Evolutionary conservation across 2,329 filamentous ascomycete genomes (phyloP).

Genomic region (Aspergillus sp.): DNA sequence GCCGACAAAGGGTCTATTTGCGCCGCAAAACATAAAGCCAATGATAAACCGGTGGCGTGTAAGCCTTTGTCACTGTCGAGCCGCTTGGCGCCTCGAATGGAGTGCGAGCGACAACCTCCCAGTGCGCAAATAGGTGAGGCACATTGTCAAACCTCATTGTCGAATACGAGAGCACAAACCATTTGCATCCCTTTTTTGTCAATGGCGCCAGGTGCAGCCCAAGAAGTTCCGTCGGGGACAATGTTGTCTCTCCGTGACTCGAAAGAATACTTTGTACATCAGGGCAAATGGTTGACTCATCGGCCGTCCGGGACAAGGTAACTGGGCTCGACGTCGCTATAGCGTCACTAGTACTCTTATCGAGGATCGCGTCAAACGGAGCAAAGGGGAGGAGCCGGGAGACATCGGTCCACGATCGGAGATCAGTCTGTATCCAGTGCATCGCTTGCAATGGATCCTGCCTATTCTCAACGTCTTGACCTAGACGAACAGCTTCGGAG

Average conservation of each 20-base stretch:
- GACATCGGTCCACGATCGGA: constrained; percentile 33
- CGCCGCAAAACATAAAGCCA: constrained; percentile 36
- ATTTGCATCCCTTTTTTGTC: constrained; percentile 27
- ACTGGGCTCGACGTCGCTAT: constrained; percentile 29
- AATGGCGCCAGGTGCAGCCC: constrained; percentile 32
- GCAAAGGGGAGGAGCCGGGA: constrained; percentile 22
- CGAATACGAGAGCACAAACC: constrained; percentile 37
- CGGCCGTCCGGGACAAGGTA: constrained; percentile 13
- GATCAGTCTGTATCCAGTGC: constrained; percentile 32
- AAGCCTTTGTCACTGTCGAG: constrained; percentile 24
- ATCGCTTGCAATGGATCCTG: constrained; percentile 24
- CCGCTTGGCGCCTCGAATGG: constrained; percentile 34
- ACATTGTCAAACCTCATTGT: constrained; percentile 32
- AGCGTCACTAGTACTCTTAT: constrained; percentile 41
- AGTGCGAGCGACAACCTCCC: constrained; percentile 29
- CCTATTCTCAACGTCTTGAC: constrained; percentile 24
- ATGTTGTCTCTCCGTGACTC: constrained; percentile 5
- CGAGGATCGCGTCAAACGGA: constrained; percentile 35
- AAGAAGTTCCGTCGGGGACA: constrained; percentile 38
- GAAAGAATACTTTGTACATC: constrained; percentile 18
- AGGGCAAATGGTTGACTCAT: constrained; percentile 20
- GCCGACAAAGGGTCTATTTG: constrained; percentile 13
- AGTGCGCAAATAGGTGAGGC: constrained; percentile 23
- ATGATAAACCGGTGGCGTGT: constrained; percentile 36
- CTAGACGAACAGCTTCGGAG: constrained; percentile 36